Evolutionary conservation across 345 rosid genomes (phyloP), one percentile per base, ranked within the genome.

Genomic region (Populus nigra): DNA sequence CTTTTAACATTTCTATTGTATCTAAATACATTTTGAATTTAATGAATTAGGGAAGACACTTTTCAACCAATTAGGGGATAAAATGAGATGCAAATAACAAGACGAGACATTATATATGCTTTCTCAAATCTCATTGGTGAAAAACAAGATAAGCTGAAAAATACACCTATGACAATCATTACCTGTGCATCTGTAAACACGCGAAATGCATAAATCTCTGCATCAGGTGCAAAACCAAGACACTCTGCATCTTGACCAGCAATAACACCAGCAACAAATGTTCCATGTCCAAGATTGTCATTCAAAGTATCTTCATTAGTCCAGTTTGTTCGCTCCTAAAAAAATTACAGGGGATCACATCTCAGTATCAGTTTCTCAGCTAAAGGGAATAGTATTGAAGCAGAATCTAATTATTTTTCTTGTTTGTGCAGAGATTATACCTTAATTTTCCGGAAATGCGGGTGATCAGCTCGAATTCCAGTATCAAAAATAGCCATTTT

Each of bases 281-380:
- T 95, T 82, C 99, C 99, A 80, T 95, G 99, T 38, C 99, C 99
- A 83, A 95, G 97, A 81, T 95, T 95, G 87, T 95, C 99, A 90
- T 93, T 95, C 82, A 95, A 86, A 73, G 99, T 95, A 83, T 92
- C 90, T 82, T 95, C 99, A 75, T 92, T 92, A 18, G 99, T 95
- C 99, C 99, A 95, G 81, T 95, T 95, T 33, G 98, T 93, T 69
- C 99, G 99, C 78, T 93, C 99, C 99, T 95, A 78, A 84, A 78
- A 84, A 78, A 78, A 73, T 72, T 49, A 75, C 82, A 73, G 57
- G 23, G 71, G 81, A 85, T 5, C 2, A 23, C 72, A 80, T 66
- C 78, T 63, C 17, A 69, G 25, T 68, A 80, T 70, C 80, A 87
- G 53, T 85, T 78, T 78, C 69, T 73, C 77, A 41, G 59, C 82